phyloP scores from a whole-genome alignment of 78 protist genomes.

The Cyanophora paradoxa region DNA sequence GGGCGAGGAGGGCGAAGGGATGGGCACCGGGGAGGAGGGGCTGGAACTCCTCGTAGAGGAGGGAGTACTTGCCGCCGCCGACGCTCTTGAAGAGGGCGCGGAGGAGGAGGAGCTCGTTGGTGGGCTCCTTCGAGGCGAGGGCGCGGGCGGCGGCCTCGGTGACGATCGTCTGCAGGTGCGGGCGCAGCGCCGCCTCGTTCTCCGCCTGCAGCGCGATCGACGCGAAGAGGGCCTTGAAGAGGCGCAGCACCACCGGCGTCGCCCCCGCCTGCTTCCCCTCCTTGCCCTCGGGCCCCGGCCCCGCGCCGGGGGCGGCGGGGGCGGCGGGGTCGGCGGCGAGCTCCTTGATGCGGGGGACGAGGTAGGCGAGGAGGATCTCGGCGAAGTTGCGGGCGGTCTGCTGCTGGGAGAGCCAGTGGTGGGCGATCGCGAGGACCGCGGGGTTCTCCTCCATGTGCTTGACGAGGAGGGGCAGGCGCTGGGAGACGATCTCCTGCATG shows the following conservation, averaged over 20 bases:
- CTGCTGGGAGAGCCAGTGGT: constrained; percentile 62
- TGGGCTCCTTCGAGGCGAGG: constrained; percentile 17
- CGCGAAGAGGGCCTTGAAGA: constrained; percentile 68
- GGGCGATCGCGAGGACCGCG: constrained; percentile 51
- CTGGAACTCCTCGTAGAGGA: constrained; percentile 61
- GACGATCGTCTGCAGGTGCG: constrained; percentile 51
- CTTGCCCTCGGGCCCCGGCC: too few species aligned
- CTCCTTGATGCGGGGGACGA: constrained; percentile 20
- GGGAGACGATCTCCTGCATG: constrained; percentile 49
- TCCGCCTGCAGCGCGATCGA: constrained; percentile 49
- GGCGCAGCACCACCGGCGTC: constrained; percentile 38
- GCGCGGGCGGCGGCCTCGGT: constrained; percentile 12
- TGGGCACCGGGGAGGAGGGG: constrained; percentile 48
- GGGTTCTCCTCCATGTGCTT: constrained; percentile 15
- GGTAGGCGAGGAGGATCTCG: constrained; percentile 48
- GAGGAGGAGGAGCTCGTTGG: constrained; percentile 46
- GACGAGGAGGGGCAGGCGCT: constrained; percentile 39
- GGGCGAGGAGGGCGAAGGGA: neutral
- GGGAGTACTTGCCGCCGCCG: constrained; percentile 63
- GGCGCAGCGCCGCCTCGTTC: constrained; percentile 66
- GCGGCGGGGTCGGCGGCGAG: neutral
- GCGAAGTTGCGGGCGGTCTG: constrained; percentile 19
- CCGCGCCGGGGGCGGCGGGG: neutral
- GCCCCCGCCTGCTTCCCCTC: too few species aligned
- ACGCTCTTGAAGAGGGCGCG: neutral